These are phyloP conservation scores for Penicillium brasilianum DNA, from an alignment of 2,329 filamentous ascomycete genomes.

Conservation along the genomic window DNA sequence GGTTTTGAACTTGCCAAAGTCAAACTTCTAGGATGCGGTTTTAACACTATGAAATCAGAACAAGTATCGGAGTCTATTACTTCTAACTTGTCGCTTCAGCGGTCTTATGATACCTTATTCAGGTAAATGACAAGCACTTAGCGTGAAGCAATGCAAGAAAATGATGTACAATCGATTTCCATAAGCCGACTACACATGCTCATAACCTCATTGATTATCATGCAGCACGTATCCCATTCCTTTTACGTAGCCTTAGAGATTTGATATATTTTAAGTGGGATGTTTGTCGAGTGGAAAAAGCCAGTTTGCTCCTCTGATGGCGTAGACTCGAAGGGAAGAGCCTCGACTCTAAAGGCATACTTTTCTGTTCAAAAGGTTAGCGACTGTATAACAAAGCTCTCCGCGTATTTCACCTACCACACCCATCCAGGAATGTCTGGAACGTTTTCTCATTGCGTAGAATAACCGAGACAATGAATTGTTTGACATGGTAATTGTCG, in stretches of 20 bases:
- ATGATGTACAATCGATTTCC: background rate
- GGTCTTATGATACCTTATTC: background rate
- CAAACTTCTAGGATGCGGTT: no score
- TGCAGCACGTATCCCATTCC: background rate
- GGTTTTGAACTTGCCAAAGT: no score
- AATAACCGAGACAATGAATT: slow-evolving; percentile 65
- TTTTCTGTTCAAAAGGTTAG: background rate
- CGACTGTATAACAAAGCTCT: background rate
- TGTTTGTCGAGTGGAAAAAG: slow-evolving; percentile 53
- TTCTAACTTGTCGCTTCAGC: background rate
- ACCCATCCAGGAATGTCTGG: slow-evolving; percentile 61
- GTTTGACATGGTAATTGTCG: slow-evolving; percentile 55
- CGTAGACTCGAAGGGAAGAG: slow-evolving; percentile 50
- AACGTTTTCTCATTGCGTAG: slow-evolving; percentile 68
- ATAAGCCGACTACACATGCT: background rate
- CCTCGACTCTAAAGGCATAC: slow-evolving; percentile 41
- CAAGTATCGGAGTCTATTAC: no score
- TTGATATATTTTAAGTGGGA: slow-evolving; percentile 46
- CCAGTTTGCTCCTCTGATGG: slow-evolving; percentile 50
- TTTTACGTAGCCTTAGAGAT: slow-evolving; percentile 27
- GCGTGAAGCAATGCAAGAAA: no score
- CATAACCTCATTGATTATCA: background rate
- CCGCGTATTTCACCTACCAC: slow-evolving; percentile 54
- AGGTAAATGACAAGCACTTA: background rate
- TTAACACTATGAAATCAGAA: no score